Base-by-base conservation (phyloP, 2,329 filamentous ascomycete genomes). In the Microcyclospora tardicrescens region DNA sequence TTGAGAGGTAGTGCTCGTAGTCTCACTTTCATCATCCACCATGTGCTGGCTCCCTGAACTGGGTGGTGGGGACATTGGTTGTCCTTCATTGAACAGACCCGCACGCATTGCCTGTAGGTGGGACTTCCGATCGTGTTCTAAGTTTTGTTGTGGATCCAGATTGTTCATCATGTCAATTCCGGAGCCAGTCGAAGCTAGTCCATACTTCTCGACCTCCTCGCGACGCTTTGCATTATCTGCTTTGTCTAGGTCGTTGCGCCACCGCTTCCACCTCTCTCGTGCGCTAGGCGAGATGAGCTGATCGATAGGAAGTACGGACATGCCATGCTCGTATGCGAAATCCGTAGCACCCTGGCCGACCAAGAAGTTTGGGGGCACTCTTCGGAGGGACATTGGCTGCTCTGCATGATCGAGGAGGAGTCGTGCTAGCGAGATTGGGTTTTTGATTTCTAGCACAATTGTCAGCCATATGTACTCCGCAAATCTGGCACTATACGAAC, bases 361-460 rank as follows among this genome's bases (percentile, higher is more conserved):
- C 2, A 98, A 72, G 16, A 95, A 75, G 52, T 95, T 96, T 9
- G 91, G 91, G 8, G 93, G 87, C 3, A 98, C 86, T 40, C 91
- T 79, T 39, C 83, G 77, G 36, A 96, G 72, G 6, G 84, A 84
- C n/a, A 96, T 64, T 1, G 82, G 77, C 41, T 77, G 72, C 36
- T 75, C 81, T 41, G 84, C 84, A 41, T 75, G 72, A 40, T 94
- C 81, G 15, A 94, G 76, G 16, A 98, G 77, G 29, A 83, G 61
- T 34, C 89, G 83, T 38, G 91, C 91, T 6, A 95, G 69, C 6
- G 79, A 82, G 29, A 98, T 87, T 0, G 91, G 91, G 50, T 98
- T 98, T 50, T 82, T 87, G 57, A 98, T 78, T 54, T 89, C 86
- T 93, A 47, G 28, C 12, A 16, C 13, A 29, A 12, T 19, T 32